phyloP scores from a whole-genome alignment of 2,329 filamentous ascomycete genomes.

The Scedosporium boydii region DNA sequence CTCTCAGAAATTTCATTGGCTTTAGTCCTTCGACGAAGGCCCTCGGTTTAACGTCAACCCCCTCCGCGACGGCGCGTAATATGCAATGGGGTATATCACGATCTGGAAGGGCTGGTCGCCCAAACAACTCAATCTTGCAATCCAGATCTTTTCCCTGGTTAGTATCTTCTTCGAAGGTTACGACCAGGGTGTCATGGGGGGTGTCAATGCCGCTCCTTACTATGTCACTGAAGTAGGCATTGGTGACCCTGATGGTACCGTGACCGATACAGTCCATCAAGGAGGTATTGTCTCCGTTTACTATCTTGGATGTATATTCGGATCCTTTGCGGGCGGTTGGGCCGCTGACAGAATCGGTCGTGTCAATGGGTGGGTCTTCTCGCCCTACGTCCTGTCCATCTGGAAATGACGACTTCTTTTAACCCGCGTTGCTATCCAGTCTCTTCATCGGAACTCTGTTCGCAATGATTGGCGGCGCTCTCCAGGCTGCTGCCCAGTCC shows the following conservation, averaged over 20 bases:
- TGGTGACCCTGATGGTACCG: conserved; percentile 31
- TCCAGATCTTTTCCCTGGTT: conserved; percentile 20
- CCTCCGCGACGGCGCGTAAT: not conserved
- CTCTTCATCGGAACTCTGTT: conserved; percentile 36
- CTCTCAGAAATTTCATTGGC: no score
- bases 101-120: conserved; percentile 32
- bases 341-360: conserved; percentile 44
- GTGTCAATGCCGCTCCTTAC: conserved; percentile 32
- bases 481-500: conserved; percentile 34
- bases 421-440: conserved; percentile 15
- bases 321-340: conserved; percentile 38
- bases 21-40: no score
- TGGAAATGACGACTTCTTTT: not conserved
- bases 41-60: no score
- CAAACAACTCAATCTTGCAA: conserved; percentile 28
- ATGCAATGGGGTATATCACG: conserved; percentile 27
- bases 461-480: conserved; percentile 36
- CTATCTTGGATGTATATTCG: conserved; percentile 40
- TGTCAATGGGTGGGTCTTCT: conserved; percentile 17
- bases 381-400: conserved; percentile 15
- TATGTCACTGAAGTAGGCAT: conserved; percentile 34
- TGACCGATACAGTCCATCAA: conserved; percentile 37
- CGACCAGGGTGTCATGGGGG: conserved; percentile 45
- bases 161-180: conserved; percentile 32
- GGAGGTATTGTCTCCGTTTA: conserved; percentile 44